Base-by-base conservation (phyloP, 1,139 yeast species). In the Diutina mesorugosa region DNA sequence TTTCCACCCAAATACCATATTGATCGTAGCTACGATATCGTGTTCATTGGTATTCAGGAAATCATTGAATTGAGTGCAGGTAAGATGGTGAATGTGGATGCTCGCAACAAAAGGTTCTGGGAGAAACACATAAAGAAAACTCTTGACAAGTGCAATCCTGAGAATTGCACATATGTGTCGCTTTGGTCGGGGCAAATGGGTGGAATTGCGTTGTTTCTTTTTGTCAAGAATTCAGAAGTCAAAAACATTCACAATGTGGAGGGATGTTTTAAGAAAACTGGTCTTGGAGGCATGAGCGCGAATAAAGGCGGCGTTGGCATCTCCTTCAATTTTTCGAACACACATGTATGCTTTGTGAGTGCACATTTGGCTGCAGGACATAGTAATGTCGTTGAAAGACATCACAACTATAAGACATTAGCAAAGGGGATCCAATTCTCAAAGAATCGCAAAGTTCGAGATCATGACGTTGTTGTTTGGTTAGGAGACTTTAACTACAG, bases 221-320 rank as follows among this genome's bases (percentile, higher is more conserved):
- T 54, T 21, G 46, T 45, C 16, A 45, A 45, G 46, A 30, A 45
- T 30, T 21, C 32, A 12, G 45, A 54, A 28, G 38, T 54, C 1
- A 32, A 32, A 29, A 45, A 46, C 18, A 46, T 54, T 12, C 35
- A 46, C n/a, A 35, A 45, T 18, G 46, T 46, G 10, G 55, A 54
- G 12, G 30, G 45, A 4, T 54, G 51, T 12, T 21, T 46, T 6
- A 45, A 45, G 28, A 54, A 54, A 32, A 54, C 55, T 32, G 55
- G 55, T 18, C 26, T 54, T 10, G 55, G 51, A 6, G 55, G 55
- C 4, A 54, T 54, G 55, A 30, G 45, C 12, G 41, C 55, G 3
- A 54, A 54, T 26, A 54, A 54, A 35, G 55, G 55, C 26, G 55
- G 51, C 4, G 51, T 54, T n/a, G 55, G 50, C 10, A 46, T 54